These are phyloP conservation scores for Neoboletus subvelutipes DNA, from an alignment of 768 basidiomycete genomes.

Conservation along the genomic window DNA sequence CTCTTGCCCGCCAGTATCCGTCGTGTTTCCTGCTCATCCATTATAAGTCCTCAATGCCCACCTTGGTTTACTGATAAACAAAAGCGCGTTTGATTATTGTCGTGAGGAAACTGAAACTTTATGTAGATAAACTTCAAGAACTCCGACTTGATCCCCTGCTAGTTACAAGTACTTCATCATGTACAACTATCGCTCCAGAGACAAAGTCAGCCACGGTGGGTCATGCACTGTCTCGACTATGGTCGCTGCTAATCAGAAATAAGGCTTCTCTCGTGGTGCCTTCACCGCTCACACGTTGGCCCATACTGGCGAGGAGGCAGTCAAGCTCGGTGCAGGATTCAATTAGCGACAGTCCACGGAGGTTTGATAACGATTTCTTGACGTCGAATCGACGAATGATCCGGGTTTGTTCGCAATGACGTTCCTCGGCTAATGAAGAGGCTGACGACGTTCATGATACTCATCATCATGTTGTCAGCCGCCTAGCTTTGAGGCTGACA, in stretches of 20 bases:
- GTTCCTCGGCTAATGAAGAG: not conserved
- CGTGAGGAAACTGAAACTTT: too few relatives aligned
- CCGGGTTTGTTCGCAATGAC: not conserved
- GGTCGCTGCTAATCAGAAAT: conserved; percentile 13
- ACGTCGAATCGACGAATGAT: not conserved
- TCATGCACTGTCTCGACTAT: not conserved
- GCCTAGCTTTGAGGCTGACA: conserved; percentile 15
- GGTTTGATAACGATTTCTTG: not conserved
- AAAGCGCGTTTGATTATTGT: too few relatives aligned
- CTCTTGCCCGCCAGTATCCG: too few relatives aligned
- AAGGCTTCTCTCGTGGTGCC: conserved; percentile 75
- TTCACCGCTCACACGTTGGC: conserved; percentile 70
- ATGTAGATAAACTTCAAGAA: too few relatives aligned
- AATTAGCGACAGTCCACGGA: conserved; percentile 35
- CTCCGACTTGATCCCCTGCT: too few relatives aligned
- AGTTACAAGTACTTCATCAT: conserved; percentile 81
- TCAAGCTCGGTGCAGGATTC: conserved; percentile 58
- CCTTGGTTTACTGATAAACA: too few relatives aligned
- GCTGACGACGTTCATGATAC: not conserved
- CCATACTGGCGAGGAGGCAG: conserved; percentile 43
- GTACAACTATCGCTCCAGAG: conserved; percentile 70
- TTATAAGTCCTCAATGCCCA: too few relatives aligned
- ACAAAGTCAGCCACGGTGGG: conserved; percentile 73
- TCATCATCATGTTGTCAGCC: conserved; percentile 11
- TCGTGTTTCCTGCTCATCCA: too few relatives aligned